phyloP scores from a whole-genome alignment of 176 grass and related monocot genomes.

The Oryza punctata region DNA sequence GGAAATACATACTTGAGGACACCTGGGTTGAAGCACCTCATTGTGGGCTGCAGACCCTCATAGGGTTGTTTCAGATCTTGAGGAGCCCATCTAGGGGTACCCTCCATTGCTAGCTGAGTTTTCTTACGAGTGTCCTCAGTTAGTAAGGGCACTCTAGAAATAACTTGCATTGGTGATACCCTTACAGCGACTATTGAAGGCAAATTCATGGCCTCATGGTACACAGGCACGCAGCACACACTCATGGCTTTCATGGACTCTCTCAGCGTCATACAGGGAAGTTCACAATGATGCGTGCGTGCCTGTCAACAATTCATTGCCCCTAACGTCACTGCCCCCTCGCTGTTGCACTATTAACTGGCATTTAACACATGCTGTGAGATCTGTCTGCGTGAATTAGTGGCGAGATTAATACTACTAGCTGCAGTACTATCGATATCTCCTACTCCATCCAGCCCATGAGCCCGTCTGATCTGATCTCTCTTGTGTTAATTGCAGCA shows the following conservation, averaged over 20 bases:
- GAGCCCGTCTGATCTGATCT: neutral
- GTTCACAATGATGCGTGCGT: slow-evolving; percentile 34
- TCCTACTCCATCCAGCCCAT: no score
- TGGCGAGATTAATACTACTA: neutral
- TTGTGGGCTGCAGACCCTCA: no score
- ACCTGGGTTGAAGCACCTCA: no score
- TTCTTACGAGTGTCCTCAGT: no score
- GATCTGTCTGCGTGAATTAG: slow-evolving; percentile 14
- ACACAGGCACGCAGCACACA: neutral
- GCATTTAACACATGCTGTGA: slow-evolving; percentile 29
- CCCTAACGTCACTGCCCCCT: slow-evolving; percentile 7
- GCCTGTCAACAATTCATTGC: slow-evolving; percentile 28
- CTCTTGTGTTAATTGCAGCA: neutral
- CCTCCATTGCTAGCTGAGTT: no score
- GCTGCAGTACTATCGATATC: neutral
- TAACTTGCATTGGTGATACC: no score
- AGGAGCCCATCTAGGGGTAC: no score
- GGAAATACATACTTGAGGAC: no score
- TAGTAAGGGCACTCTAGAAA: no score
- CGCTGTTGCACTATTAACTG: slow-evolving; percentile 31
- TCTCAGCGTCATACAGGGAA: neutral
- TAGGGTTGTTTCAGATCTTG: no score
- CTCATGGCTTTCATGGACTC: neutral
- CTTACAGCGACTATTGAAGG: neutral
- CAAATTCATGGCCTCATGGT: slow-evolving; percentile 20